Evolutionary conservation across 805 yeast genomes (phyloP).

Genomic region (Clavispora vitiphila): DNA sequence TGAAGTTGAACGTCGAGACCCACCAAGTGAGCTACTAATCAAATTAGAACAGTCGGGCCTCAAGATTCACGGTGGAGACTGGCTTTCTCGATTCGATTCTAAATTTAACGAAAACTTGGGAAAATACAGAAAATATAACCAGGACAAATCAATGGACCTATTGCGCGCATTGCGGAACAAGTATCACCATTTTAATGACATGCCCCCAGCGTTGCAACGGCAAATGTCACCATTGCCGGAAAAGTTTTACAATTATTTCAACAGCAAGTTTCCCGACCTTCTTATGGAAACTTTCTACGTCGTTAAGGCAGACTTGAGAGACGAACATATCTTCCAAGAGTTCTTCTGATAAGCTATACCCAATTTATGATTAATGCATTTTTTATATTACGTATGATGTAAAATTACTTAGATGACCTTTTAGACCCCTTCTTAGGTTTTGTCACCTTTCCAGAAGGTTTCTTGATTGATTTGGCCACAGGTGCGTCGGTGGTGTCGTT

Average conservation of each 20-base stretch:
- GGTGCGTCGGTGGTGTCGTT: neutral
- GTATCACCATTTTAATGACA: slow-evolving; percentile 89
- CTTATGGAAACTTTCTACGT: slow-evolving; percentile 70
- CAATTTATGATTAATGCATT: slow-evolving; percentile 1
- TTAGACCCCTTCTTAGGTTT: neutral
- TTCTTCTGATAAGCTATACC: slow-evolving; percentile 20
- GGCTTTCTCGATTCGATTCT: slow-evolving; percentile 73
- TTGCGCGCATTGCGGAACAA: slow-evolving; percentile 88
- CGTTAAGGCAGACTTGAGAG: slow-evolving; percentile 50
- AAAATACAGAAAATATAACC: slow-evolving; percentile 82
- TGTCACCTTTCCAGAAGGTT: slow-evolving; percentile 4
- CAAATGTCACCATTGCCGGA: slow-evolving; percentile 77
- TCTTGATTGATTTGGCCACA: slow-evolving; percentile 3
- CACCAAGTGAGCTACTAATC: slow-evolving; percentile 57
- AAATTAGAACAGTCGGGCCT: slow-evolving; percentile 47
- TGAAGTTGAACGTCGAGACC: slow-evolving; percentile 79
- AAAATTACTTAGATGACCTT: slow-evolving; percentile 1
- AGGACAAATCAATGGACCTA: slow-evolving; percentile 75
- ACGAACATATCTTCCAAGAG: slow-evolving; percentile 55
- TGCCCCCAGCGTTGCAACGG: slow-evolving; percentile 60
- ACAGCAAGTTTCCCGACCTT: slow-evolving; percentile 68
- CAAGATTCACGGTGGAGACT: slow-evolving; percentile 50
- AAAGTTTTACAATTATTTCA: slow-evolving; percentile 79
- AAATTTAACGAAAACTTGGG: slow-evolving; percentile 79
- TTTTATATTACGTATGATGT: neutral